phyloP scores from a whole-genome alignment of 2,329 filamentous ascomycete species.

The Didymella pomorum region DNA sequence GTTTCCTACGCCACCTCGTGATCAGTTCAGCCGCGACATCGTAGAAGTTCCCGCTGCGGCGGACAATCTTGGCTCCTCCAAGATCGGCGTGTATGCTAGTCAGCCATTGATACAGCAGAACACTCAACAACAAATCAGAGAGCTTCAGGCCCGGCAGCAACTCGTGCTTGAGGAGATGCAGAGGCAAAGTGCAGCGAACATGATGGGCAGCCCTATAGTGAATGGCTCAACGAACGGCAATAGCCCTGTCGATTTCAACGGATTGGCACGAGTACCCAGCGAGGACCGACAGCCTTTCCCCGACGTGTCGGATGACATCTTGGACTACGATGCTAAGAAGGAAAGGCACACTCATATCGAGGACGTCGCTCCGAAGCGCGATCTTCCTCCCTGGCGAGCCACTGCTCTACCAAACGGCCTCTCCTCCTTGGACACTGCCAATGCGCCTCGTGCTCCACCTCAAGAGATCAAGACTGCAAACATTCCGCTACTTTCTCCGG shows the following conservation, averaged over 20 bases:
- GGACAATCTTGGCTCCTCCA: conserved; percentile 22
- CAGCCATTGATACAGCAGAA: conserved; percentile 37
- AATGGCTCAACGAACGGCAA: conserved; percentile 39
- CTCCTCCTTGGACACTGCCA: conserved; percentile 49
- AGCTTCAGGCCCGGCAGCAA: conserved; percentile 43
- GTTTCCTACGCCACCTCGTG: conserved; percentile 41
- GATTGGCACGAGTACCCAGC: conserved; percentile 32
- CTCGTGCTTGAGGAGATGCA: conserved; percentile 45
- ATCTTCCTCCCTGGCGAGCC: conserved; percentile 41
- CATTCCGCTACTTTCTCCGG: conserved; percentile 70
- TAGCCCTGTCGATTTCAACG: conserved; percentile 30
- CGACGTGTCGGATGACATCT: conserved; percentile 37
- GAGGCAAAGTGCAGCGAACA: conserved; percentile 38
- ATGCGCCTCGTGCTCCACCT: conserved; percentile 54
- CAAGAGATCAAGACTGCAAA: conserved; percentile 49
- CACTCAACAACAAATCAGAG: conserved; percentile 37
- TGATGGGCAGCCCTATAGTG: conserved; percentile 30
- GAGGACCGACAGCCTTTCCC: conserved; percentile 41
- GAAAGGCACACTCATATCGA: conserved; percentile 34
- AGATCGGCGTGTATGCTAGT: conserved; percentile 38
- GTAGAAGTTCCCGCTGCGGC: conserved; percentile 32
- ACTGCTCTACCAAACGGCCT: conserved; percentile 43
- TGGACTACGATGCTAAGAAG: conserved; percentile 38
- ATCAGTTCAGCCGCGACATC: conserved; percentile 37
- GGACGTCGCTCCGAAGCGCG: conserved; percentile 43